A percentile compares a stretch with the other conserved stretches of the same genome.
Conservation (phyloP, 768 basidiomycete species). For the Boletellus emodensis region DNA sequence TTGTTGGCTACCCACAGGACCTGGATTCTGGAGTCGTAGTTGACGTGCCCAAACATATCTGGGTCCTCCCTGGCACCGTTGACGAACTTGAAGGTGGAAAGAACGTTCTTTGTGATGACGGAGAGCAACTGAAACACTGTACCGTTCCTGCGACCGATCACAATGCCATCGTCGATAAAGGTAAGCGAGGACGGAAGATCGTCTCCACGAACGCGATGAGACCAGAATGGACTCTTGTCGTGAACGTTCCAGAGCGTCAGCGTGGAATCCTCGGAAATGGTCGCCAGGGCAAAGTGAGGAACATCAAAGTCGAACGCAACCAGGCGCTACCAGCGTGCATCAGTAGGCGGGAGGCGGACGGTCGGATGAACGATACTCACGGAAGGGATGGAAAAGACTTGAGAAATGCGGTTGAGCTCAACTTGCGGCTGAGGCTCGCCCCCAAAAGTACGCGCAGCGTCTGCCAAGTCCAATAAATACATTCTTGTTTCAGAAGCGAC, state of each 20-base stretch:
- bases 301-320: slow-evolving; percentile 86
- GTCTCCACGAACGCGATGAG: slow-evolving; percentile 73
- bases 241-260: slow-evolving; percentile 80
- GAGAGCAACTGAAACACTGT: slow-evolving; percentile 81
- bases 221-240: slow-evolving; percentile 71
- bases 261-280: slow-evolving; percentile 78
- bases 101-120: slow-evolving; percentile 64
- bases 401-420: slow-evolving; percentile 65
- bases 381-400: slow-evolving; percentile 64
- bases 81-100: slow-evolving; percentile 78
- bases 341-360: neutral
- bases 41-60: slow-evolving; percentile 87
- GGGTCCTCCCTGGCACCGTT: slow-evolving; percentile 65
- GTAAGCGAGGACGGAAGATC: slow-evolving; percentile 79
- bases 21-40: slow-evolving; percentile 80
- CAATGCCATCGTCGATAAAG: slow-evolving; percentile 82
- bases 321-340: slow-evolving; percentile 50
- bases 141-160: slow-evolving; percentile 80
- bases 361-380: slow-evolving; percentile 39
- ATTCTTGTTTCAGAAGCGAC: slow-evolving; percentile 78
- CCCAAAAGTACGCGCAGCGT: slow-evolving; percentile 55
- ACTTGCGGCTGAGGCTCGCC: slow-evolving; percentile 65
- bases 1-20: slow-evolving; percentile 87
- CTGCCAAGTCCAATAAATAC: slow-evolving; percentile 69
- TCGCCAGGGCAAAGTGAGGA: slow-evolving; percentile 69